Conservation (phyloP, 2,329 filamentous ascomycete species). For the Fusarium globosum region DNA sequence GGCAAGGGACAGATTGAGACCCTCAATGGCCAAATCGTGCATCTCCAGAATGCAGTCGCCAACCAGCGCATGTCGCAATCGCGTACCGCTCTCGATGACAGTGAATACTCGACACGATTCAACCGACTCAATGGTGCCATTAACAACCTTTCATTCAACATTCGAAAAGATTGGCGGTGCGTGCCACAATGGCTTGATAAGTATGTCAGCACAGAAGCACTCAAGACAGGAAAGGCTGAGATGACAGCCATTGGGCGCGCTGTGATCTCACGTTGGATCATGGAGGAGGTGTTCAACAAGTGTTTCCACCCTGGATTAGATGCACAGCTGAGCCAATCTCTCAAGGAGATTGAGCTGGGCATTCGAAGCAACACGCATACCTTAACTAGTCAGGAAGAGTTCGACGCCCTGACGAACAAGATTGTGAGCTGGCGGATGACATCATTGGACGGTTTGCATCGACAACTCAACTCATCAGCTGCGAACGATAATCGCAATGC, state of each 20-base stretch:
- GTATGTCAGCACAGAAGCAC: slow-evolving; percentile 85
- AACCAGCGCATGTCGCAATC: slow-evolving; percentile 96
- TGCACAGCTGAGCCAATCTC: slow-evolving; percentile 75
- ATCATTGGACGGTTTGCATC: slow-evolving; percentile 89
- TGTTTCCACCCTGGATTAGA: slow-evolving; percentile 94
- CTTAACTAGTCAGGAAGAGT: slow-evolving; percentile 83
- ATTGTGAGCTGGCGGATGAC: slow-evolving; percentile 93
- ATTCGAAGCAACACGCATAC: slow-evolving; percentile 82
- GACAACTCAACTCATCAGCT: slow-evolving; percentile 72
- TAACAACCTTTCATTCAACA: slow-evolving; percentile 94
- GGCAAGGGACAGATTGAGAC: slow-evolving; percentile 92
- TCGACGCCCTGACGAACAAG: slow-evolving; percentile 86
- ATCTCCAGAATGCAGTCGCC: slow-evolving; percentile 95
- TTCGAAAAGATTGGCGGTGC: slow-evolving; percentile 90
- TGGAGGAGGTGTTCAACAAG: slow-evolving; percentile 89
- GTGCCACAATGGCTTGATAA: slow-evolving; percentile 83
- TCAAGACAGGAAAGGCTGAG: slow-evolving; percentile 90
- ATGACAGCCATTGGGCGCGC: slow-evolving; percentile 97
- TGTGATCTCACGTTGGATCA: slow-evolving; percentile 88
- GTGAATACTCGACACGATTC: slow-evolving; percentile 90
- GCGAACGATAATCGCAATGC: slow-evolving; percentile 73
- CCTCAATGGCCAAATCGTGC: slow-evolving; percentile 87
- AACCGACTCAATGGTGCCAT: slow-evolving; percentile 92
- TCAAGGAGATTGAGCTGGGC: slow-evolving; percentile 89
- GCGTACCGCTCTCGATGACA: slow-evolving; percentile 93